Evolutionary conservation across 2,329 filamentous ascomycete species (phyloP), one percentile per base, ranked within the genome.

Genomic region (Aspergillus candidus): DNA sequence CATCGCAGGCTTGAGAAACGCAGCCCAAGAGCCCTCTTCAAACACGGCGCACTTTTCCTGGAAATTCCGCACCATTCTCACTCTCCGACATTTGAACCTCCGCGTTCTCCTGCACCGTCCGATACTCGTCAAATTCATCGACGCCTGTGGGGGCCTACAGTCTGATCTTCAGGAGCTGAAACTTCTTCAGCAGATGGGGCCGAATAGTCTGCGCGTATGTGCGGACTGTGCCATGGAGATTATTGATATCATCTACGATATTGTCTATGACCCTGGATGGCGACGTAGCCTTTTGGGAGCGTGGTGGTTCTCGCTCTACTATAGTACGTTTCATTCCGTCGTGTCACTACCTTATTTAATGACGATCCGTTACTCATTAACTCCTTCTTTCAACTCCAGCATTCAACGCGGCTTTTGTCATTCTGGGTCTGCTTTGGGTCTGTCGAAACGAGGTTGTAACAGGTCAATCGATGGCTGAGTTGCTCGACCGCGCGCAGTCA

Each of bases 61-160:
- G 46, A 66, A 52, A 49, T 67, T 74, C 32, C 61, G 64, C 3
- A 58, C 75, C 6, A 69, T 77, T 3, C 56, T 74, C 0, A 66
- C 65, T 0, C 44, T 73, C 12, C 62, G 71, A n/a, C 70, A 69
- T 45, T 59, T 63, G 13, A 71, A 73, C 44, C 50, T 70, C 3
- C 63, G 63, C 3, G 60, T 72, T 4, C 59, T 74, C 3, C 43
- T 71, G 1, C 70, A 73, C 38, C 60, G 71, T 2, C 66, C 66
- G 6, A 53, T 71, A 8, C 57, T 73, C 1, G 63, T 63, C 17
- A 65, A 62, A 39, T 66, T 70, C 29, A 49, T 73, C 5, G 60
- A 65, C 12, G 44, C 49, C 34, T 27, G 22, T 7, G 22, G 22
- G 2, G 17, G 30, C 8, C 11, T 29, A 13, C 38, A 56, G 32